Conservation (phyloP, 257 asterid species). For the Phtheirospermum japonicum region DNA sequence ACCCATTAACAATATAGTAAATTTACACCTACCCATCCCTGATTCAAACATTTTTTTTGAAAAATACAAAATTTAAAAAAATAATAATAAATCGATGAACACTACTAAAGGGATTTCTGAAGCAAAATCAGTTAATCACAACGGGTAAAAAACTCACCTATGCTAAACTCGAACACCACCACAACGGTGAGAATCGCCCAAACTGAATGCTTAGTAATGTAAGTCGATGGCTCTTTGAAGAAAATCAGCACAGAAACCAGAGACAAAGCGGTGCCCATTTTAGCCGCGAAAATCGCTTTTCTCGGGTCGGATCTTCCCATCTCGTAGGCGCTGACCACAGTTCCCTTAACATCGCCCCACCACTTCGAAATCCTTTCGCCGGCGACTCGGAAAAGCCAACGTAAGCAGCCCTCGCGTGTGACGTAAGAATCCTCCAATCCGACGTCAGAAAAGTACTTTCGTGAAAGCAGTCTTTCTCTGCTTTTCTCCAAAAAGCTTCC, state of each 20-base stretch:
- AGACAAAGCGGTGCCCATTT: slow-evolving; percentile 57
- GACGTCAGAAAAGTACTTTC: slow-evolving; percentile 48
- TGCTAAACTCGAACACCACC: slow-evolving; percentile 90
- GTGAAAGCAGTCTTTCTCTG: slow-evolving; percentile 44
- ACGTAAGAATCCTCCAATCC: slow-evolving; percentile 37
- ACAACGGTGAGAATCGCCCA: slow-evolving; percentile 88
- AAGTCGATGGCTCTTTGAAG: slow-evolving; percentile 57
- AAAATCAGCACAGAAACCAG: slow-evolving; percentile 61
- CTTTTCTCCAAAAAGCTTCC: slow-evolving; percentile 62
- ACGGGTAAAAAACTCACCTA: slow-evolving; percentile 38
- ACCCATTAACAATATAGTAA: not conserved
- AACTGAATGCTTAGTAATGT: slow-evolving; percentile 48
- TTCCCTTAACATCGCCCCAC: slow-evolving; percentile 30
- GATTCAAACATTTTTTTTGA: not conserved
- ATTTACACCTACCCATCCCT: not conserved
- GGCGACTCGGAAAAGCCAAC: slow-evolving; percentile 33
- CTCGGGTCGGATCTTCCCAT: slow-evolving; percentile 80
- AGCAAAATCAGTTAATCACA: slow-evolving; percentile 1
- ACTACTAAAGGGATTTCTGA: not conserved
- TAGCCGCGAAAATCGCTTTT: slow-evolving; percentile 57
- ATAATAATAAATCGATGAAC: not conserved
- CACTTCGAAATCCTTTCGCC: slow-evolving; percentile 30
- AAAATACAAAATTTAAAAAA: too few relatives aligned
- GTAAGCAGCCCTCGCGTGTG: slow-evolving; percentile 35
- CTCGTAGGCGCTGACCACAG: slow-evolving; percentile 38